Percentiles rank a stretch among this genome's conserved stretches.
Conservation (phyloP, 179 eudicot genomes). For the Heliamphora pulchella region DNA sequence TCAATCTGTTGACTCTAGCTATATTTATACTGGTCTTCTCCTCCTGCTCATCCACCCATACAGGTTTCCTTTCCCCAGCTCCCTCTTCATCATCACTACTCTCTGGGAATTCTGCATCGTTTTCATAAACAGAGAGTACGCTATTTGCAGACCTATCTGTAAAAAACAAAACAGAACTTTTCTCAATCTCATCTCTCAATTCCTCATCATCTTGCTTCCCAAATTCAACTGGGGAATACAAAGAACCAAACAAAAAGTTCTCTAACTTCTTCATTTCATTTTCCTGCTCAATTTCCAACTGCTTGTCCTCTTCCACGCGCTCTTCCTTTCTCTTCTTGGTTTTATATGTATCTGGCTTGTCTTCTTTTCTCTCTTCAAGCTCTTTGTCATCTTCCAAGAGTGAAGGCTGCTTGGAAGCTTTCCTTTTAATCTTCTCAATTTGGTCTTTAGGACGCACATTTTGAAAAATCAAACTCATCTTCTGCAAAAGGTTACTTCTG, state of each 20-base stretch:
- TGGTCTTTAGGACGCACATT: constrained; percentile 36
- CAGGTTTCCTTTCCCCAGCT: constrained; percentile 49
- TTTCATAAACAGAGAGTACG: constrained; percentile 36
- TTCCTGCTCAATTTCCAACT: constrained; percentile 38
- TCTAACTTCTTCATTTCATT: constrained; percentile 61
- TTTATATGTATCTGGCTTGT: constrained; percentile 19
- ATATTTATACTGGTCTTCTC: constrained; percentile 51
- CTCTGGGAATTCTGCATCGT: constrained; percentile 28
- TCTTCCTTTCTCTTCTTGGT: constrained; percentile 52
- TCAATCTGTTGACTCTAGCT: constrained; percentile 61
- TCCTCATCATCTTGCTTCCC: constrained; percentile 43
- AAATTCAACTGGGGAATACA: constrained; percentile 65
- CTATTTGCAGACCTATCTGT: constrained; percentile 47
- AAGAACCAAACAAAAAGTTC: constrained; percentile 49
- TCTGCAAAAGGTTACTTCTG: constrained; percentile 7
- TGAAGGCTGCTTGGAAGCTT: constrained; percentile 28
- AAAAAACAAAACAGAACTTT: constrained; percentile 44
- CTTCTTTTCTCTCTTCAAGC: constrained; percentile 24
- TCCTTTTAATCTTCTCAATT: constrained; percentile 47
- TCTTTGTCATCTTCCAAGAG: constrained; percentile 25
- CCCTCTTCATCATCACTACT: constrained; percentile 30
- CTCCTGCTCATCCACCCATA: constrained; percentile 85
- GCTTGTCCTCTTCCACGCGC: constrained; percentile 28
- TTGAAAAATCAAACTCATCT: constrained; percentile 77
- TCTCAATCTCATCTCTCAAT: constrained; percentile 21